A percentile compares a stretch with the other conserved stretches of the same genome.
Evolutionary conservation across 148 eudicot species (phyloP).

Genomic region (Chenopodium quinoa): DNA sequence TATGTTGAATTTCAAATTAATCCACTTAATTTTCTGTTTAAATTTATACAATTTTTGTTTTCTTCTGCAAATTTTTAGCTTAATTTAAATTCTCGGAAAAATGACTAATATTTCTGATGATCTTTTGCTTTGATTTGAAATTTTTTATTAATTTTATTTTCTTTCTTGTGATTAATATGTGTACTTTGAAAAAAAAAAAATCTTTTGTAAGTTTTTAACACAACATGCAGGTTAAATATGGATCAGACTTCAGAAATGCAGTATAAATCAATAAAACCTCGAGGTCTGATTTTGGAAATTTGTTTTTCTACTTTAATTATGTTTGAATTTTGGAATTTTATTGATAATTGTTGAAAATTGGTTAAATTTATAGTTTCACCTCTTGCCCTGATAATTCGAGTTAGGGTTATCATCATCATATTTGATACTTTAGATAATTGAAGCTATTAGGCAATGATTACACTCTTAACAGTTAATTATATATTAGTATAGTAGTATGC

Average conservation of each 20-base stretch:
- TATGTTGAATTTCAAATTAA: not conserved
- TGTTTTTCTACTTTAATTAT: not conserved
- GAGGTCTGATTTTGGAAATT: conserved; percentile 25
- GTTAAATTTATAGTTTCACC: too few relatives aligned
- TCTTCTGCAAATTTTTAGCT: not conserved
- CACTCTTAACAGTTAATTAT: not conserved
- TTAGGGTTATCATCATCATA: not conserved
- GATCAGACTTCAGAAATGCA: conserved; percentile 18
- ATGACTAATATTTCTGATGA: not conserved
- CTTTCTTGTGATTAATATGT: not conserved
- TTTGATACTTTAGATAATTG: not conserved
- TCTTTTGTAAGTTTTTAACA: not conserved
- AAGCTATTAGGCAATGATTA: not conserved
- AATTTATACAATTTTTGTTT: not conserved
- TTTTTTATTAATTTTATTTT: not conserved
- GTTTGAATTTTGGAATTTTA: not conserved
- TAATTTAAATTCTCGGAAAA: not conserved
- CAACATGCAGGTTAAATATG: conserved; percentile 28
- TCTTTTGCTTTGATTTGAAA: not conserved
- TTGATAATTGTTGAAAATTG: not conserved
- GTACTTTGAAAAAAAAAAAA: not conserved
- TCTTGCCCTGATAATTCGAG: not conserved
- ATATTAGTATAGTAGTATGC: not conserved
- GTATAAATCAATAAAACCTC: conserved; percentile 35
- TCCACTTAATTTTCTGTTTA: not conserved